A percentile compares a stretch with the other conserved stretches of the same genome.
Conservation (phyloP, 2,329 filamentous ascomycete genomes). For the Fusarium oxysporum region DNA sequence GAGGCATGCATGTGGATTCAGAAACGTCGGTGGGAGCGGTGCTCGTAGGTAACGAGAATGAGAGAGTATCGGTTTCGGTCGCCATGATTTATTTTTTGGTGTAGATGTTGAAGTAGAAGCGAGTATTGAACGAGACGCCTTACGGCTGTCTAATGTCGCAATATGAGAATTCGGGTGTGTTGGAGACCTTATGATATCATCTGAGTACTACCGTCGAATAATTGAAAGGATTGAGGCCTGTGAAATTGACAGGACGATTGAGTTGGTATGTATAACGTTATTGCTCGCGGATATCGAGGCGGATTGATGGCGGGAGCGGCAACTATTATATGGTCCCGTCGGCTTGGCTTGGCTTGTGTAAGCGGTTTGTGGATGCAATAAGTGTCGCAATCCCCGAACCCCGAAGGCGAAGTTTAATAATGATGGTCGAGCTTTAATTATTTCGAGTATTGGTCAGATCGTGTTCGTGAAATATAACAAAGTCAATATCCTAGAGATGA, state of each 20-base stretch:
- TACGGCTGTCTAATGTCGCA: conserved; percentile 10
- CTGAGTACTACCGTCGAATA: not conserved
- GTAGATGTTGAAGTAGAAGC: not conserved
- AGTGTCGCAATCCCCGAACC: conserved; percentile 35
- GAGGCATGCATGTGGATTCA: conserved; percentile 46
- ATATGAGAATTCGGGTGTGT: not conserved
- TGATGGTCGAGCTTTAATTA: not conserved
- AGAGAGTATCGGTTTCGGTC: conserved; percentile 50
- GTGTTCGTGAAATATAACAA: not conserved
- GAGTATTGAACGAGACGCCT: conserved; percentile 20
- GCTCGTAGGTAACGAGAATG: conserved; percentile 48
- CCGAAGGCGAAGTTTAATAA: conserved; percentile 25
- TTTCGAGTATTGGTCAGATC: not conserved
- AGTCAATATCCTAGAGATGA: not conserved
- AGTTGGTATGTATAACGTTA: not conserved
- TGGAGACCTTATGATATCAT: conserved; percentile 29
- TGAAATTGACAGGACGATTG: not conserved
- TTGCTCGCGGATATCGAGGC: not conserved
- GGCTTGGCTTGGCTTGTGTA: conserved; percentile 34
- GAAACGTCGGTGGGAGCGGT: conserved; percentile 49
- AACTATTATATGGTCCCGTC: conserved; percentile 23
- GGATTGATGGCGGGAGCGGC: conserved; percentile 19
- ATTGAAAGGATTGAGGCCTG: not conserved
- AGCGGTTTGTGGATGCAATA: conserved; percentile 29
- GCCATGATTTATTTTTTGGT: conserved; percentile 39